Conservation (phyloP, 1,139 yeast genomes). For the Debaryomyces coudertii region DNA sequence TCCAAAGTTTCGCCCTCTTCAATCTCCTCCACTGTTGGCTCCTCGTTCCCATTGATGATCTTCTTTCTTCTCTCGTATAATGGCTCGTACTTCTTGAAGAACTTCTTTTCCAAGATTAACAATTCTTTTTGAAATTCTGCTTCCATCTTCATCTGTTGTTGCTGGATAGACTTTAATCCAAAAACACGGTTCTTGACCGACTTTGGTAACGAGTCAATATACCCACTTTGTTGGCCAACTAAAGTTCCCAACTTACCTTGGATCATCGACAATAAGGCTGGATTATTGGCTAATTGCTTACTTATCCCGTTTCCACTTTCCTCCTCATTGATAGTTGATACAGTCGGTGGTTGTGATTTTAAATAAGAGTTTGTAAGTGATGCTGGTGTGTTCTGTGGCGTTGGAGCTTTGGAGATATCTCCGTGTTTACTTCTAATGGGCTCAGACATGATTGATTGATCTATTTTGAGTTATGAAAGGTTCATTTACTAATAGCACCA, state of each 20-base stretch:
- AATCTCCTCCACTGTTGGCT: conserved; percentile 80
- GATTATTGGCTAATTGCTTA: conserved; percentile 67
- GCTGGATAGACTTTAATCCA: conserved; percentile 86
- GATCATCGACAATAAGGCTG: conserved; percentile 79
- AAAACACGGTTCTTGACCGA: conserved; percentile 74
- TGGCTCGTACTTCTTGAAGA: conserved; percentile 73
- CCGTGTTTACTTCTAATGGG: conserved; percentile 70
- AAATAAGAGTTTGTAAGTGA: conserved; percentile 79
- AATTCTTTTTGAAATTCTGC: conserved; percentile 91
- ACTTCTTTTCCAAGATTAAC: conserved; percentile 83
- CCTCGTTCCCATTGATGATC: conserved; percentile 70
- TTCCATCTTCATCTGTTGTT: conserved; percentile 78
- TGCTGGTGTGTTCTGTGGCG: conserved; percentile 98
- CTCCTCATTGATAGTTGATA: conserved; percentile 80
- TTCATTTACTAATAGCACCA: neutral
- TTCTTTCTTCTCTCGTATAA: conserved; percentile 73
- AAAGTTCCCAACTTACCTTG: conserved; percentile 86
- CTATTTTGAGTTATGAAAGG: neutral
- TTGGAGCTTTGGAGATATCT: conserved; percentile 91
- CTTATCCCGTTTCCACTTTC: conserved; percentile 38
- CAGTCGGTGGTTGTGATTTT: conserved; percentile 69
- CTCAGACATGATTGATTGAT: conserved; percentile 52
- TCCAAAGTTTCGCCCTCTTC: conserved; percentile 73
- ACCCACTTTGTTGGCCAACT: conserved; percentile 87
- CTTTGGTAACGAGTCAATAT: conserved; percentile 77